Base-by-base conservation (phyloP, 2,329 filamentous ascomycete genomes). In the Dothiorella sarmentorum region DNA sequence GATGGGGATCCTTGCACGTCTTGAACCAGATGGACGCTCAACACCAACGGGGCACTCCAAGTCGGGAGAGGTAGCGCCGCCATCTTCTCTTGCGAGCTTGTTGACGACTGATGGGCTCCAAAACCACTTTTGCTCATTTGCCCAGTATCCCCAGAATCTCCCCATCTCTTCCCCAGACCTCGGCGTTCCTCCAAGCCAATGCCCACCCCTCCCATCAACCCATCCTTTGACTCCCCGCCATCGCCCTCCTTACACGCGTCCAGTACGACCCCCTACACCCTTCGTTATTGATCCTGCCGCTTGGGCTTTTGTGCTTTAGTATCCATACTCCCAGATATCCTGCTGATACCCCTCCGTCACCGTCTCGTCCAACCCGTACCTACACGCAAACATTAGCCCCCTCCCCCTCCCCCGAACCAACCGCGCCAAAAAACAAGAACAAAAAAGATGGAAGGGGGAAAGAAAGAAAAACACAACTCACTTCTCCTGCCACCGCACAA, bases 401-500 rank as follows among this genome's bases (percentile, higher is more conserved):
- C 27, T 29, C 33, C 18, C 17, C 26, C 43, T 31, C 9, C 9
- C 33, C 29, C 22, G 24, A 20, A 24, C 57, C 44, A 20, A 37
- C 52, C 9, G 35, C 26, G 18, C 33, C 11, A 15, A 18, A 6
- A 11, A 13, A 29, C n/a, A n/a, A n/a, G n/a, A 9, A n/a, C 24
- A 17, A 7, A n/a, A 33, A 49, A 2, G 6, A 31, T 1, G 49
- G 56, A n/a, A 40, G 27, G 29, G 18, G 11, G 2, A n/a, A 26
- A 17, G 2, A 22, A 37, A 58, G 29, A 27, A 26, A 17, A 31
- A 47, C 15, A 17, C 7, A 1, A 72, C 69, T 65, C 75, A 88
- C 65, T 82, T 78, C 76, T 95, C 86, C 80, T 96, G 91, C 94
- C 94, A 99, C 59, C 87, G 84, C 13, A 85, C 82, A 70, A 97